Base-by-base conservation (phyloP, 441 rosid species). In the Euphorbia celastroides region DNA sequence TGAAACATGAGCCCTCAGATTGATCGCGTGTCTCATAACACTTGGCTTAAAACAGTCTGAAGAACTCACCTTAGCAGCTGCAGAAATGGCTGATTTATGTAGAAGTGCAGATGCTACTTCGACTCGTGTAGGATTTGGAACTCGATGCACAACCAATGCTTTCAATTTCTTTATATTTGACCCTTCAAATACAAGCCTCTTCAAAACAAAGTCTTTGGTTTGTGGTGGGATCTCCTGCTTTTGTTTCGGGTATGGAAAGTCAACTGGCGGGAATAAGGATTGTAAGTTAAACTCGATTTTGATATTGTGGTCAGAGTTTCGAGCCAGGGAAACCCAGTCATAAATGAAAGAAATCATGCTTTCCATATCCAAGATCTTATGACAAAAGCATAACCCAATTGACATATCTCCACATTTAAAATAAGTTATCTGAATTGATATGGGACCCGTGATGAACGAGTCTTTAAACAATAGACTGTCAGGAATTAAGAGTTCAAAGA, bases 391-490 rank as follows among this genome's bases (percentile, higher is more conserved):
- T 12, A 74, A 25, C 1, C 68, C 77, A 26, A 76, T 51, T 0
- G 76, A 77, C 36, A 81, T 17, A 2, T 74, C 78, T 12, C 79
- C 77, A 25, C 82, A 69, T 0, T 38, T 28, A 60, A 60, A 60
- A 46, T 70, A 23, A 25, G 25, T 76, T 17, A 50, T 69, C 60
- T 79, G 80, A 62, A 81, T 72, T 4, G 46, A 36, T 25, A 72
- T 7, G 5, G 57, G 61, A 36, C 60, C 44, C 7, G 58, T 25
- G 2, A 41, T 6, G 22, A 14, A 22, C 26, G 54, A 51, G 42
- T 65, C 51, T 34, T 64, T 30, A 31, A 19, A 51, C 30, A 4
- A 41, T 22, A 64, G 19, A 64, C 54, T 58, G 0, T 51, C 48
- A 51, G 68, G 59, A 31, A 64, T 7, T 46, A 64, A 51, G 19